A percentile compares a stretch with the other conserved stretches of the same genome.
Conservation (phyloP, 352 stramenopile species). For the Globisporangium megalacanthum region DNA sequence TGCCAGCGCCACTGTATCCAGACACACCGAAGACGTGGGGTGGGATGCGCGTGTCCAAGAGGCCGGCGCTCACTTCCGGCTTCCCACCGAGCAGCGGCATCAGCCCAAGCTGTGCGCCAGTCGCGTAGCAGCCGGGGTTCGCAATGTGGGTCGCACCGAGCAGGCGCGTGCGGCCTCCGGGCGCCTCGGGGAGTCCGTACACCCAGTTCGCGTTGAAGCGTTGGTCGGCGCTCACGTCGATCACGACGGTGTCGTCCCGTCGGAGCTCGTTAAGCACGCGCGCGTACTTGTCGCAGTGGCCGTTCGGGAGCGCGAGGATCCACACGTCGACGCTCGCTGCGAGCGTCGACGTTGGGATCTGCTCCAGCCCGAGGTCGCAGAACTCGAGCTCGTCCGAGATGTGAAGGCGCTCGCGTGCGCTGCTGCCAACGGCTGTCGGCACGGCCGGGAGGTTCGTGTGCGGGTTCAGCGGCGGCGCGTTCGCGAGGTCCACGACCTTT, state of each 20-base stretch:
- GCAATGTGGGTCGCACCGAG: conserved; percentile 72
- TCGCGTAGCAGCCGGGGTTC: conserved; percentile 88
- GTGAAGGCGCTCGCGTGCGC: conserved; percentile 30
- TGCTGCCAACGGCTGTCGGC: conserved; percentile 17
- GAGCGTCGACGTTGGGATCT: conserved; percentile 60
- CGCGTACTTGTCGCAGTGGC: conserved; percentile 79
- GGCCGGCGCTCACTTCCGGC: conserved; percentile 33
- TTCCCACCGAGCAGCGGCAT: conserved; percentile 75
- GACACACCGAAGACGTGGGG: conserved; percentile 87
- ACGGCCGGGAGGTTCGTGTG: conserved; percentile 74
- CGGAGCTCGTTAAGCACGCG: conserved; percentile 60
- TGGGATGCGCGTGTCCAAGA: conserved; percentile 60
- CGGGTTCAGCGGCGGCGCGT: conserved; percentile 71
- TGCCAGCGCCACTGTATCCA: conserved; percentile 85
- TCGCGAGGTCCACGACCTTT: conserved; percentile 72
- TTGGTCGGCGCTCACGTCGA: conserved; percentile 87
- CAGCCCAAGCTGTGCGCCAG: conserved; percentile 70
- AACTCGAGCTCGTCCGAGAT: conserved; percentile 78
- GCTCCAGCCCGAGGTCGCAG: conserved; percentile 72
- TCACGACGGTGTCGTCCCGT: conserved; percentile 71
- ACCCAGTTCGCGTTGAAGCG: conserved; percentile 84
- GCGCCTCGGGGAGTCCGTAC: conserved; percentile 83
- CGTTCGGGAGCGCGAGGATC: conserved; percentile 85
- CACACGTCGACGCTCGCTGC: conserved; percentile 82
- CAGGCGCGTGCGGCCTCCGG: conserved; percentile 48